Conservation (phyloP, 139 green algal species). For the Dunaliella sp. region DNA sequence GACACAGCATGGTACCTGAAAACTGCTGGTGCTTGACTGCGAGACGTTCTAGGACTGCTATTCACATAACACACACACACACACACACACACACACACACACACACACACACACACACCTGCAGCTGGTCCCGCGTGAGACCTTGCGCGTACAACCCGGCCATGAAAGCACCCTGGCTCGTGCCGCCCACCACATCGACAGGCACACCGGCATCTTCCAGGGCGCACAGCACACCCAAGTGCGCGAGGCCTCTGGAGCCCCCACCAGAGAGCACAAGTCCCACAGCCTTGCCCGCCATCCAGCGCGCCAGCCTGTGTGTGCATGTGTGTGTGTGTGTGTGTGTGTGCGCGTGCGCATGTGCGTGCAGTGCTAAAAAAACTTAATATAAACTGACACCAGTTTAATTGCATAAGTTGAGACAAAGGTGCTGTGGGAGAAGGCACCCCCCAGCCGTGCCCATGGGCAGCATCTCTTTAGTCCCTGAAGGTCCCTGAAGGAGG, state of each 20-base stretch:
- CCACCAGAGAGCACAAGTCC: constrained; percentile 71
- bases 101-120: constrained; percentile 8
- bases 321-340: too few species aligned
- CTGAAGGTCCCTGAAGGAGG: too few species aligned
- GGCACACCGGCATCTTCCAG: constrained; percentile 70
- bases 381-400: too few species aligned
- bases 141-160: constrained; percentile 69
- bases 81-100: background rate
- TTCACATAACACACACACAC: background rate
- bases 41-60: too few species aligned
- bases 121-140: constrained; percentile 49
- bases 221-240: constrained; percentile 70
- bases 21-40: too few species aligned
- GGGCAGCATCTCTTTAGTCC: too few species aligned
- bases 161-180: constrained; percentile 79
- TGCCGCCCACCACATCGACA: constrained; percentile 75
- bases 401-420: too few species aligned
- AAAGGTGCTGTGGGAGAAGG: too few species aligned
- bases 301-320: constrained; percentile 56
- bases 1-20: too few species aligned
- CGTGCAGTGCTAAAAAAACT: too few species aligned
- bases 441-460: too few species aligned
- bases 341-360: too few species aligned
- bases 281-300: constrained; percentile 64
- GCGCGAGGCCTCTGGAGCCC: constrained; percentile 54